phyloP scores from a whole-genome alignment of 257 asterid genomes.

The Gentiana macrophylla region DNA sequence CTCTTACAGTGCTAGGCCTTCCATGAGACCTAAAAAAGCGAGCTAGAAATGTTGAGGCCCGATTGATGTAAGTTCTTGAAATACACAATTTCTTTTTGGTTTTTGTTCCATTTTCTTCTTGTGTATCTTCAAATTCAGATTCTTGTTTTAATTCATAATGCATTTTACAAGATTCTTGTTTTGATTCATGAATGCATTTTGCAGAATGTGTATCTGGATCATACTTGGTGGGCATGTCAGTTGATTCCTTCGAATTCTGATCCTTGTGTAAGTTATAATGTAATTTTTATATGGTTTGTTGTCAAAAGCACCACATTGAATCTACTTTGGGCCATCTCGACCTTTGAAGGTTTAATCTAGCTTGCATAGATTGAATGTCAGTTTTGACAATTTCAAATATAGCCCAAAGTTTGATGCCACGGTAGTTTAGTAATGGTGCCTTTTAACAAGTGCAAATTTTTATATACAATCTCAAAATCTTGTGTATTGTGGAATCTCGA shows the following conservation, averaged over 20 bases:
- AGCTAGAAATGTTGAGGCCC: constrained; percentile 58
- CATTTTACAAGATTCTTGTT: not conserved
- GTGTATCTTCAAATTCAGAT: not conserved
- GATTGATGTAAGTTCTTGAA: constrained; percentile 43
- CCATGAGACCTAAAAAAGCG: constrained; percentile 77
- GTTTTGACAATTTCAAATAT: too few relatives aligned
- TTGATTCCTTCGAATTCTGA: constrained; percentile 45
- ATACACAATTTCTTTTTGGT: not conserved
- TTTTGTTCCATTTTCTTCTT: not conserved
- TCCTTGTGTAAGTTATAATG: constrained; percentile 30
- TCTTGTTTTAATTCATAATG: not conserved
- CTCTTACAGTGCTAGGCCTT: constrained; percentile 75
- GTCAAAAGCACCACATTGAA: too few relatives aligned
- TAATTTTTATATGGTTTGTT: not conserved
- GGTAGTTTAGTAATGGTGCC: too few relatives aligned
- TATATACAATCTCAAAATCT: too few relatives aligned
- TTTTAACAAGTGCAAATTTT: too few relatives aligned
- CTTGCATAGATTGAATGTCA: too few relatives aligned
- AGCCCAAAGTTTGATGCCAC: too few relatives aligned
- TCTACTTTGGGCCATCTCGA: too few relatives aligned
- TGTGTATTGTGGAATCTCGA: too few relatives aligned
- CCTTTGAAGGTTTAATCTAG: too few relatives aligned
- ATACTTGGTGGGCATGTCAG: constrained; percentile 58
- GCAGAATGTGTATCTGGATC: constrained; percentile 60
- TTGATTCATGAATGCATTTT: constrained; percentile 1